phyloP scores from a whole-genome alignment of 495 filamentous ascomycete genomes.

The Antarctomyces pellizariae region DNA sequence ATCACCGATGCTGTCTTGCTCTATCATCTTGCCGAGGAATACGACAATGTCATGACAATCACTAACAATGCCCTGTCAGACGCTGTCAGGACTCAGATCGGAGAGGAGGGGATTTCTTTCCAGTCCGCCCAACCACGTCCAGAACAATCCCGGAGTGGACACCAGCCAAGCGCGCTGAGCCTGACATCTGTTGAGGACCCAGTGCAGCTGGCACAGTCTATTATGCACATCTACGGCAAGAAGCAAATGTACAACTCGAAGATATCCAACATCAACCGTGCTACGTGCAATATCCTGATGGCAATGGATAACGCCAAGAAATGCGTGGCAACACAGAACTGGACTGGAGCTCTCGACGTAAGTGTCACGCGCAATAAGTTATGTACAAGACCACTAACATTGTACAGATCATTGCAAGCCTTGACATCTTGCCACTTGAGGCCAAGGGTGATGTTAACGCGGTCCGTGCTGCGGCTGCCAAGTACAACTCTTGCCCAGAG shows the following conservation, averaged over 20 bases:
- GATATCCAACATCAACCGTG: slow-evolving; percentile 28
- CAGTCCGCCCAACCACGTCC: slow-evolving; percentile 52
- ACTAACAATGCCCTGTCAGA: slow-evolving; percentile 81
- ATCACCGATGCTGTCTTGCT: slow-evolving; percentile 81
- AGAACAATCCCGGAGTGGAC: slow-evolving; percentile 23
- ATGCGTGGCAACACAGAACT: slow-evolving; percentile 41
- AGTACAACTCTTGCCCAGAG: slow-evolving; percentile 49
- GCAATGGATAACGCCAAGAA: slow-evolving; percentile 56
- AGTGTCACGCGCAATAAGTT: slow-evolving; percentile 18
- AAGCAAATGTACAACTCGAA: slow-evolving; percentile 41
- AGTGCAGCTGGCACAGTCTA: slow-evolving; percentile 47
- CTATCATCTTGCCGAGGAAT: slow-evolving; percentile 85
- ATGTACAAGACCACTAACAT: slow-evolving; percentile 8
- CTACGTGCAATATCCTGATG: slow-evolving; percentile 48
- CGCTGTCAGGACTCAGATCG: slow-evolving; percentile 58
- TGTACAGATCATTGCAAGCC: slow-evolving; percentile 39
- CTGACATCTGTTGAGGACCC: slow-evolving; percentile 76
- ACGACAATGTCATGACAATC: slow-evolving; percentile 70
- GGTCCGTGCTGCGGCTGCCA: slow-evolving; percentile 52
- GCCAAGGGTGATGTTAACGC: slow-evolving; percentile 40
- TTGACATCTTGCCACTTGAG: slow-evolving; percentile 55
- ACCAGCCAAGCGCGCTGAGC: slow-evolving; percentile 57
- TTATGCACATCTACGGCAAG: slow-evolving; percentile 55
- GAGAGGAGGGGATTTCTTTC: slow-evolving; percentile 46
- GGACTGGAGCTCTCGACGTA: slow-evolving; percentile 64